Evolutionary conservation across 257 asterid genomes (phyloP).

Genomic region (Petunia secreta): DNA sequence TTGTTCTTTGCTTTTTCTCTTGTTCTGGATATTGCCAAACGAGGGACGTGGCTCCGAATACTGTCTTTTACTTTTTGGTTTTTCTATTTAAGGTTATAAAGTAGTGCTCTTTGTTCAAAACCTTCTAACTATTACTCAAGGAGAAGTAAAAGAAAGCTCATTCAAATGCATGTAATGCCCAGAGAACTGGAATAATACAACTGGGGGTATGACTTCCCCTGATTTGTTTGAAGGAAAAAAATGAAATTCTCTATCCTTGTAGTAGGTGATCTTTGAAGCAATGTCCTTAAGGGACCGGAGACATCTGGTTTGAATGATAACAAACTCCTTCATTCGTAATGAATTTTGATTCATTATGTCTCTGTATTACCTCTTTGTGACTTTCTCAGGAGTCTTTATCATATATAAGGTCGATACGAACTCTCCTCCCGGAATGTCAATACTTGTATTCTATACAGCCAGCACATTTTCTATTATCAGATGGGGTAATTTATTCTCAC

Average conservation of each 20-base stretch:
- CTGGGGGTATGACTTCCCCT: neutral
- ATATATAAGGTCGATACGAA: neutral
- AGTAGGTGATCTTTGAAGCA: too few species aligned
- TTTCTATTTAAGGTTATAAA: neutral
- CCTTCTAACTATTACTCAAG: neutral
- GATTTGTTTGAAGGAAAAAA: neutral
- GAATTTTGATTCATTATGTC: conserved; percentile 10
- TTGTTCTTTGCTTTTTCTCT: neutral
- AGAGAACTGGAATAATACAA: neutral
- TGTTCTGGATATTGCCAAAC: neutral
- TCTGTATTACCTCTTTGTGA: conserved; percentile 18
- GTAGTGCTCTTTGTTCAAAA: neutral
- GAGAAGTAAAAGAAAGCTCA: neutral
- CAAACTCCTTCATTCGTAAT: neutral
- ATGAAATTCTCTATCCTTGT: neutral
- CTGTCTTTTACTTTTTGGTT: neutral
- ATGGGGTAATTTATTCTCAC: neutral
- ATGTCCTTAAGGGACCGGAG: too few species aligned
- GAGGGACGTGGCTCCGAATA: neutral
- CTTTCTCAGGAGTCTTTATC: neutral
- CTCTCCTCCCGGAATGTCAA: neutral
- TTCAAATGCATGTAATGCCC: neutral
- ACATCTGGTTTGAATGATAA: neutral
- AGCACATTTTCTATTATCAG: conserved; percentile 1
- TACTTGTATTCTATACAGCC: neutral